Percentiles rank a stretch among this genome's conserved stretches.
These are phyloP conservation scores for Amanita pseudoporphyria DNA, from an alignment of 768 basidiomycete species.

Conservation along the genomic window DNA sequence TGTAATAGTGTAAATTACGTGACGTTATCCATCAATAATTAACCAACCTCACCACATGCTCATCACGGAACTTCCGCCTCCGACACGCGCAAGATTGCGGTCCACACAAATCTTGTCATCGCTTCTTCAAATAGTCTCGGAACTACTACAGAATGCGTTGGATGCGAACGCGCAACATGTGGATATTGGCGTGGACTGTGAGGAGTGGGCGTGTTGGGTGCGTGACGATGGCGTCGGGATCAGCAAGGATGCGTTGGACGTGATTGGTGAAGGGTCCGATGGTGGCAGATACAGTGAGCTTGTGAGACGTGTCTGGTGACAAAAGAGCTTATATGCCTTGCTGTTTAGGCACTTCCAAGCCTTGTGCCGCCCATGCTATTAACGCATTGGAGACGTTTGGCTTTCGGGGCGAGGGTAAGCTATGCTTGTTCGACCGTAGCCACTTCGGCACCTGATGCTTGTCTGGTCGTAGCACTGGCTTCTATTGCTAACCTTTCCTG, in stretches of 20 bases:
- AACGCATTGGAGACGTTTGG: conserved; percentile 64
- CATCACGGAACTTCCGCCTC: conserved; percentile 41
- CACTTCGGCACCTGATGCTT: neutral
- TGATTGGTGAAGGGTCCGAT: conserved; percentile 42
- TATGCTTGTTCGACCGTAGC: neutral
- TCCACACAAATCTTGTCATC: conserved; percentile 82
- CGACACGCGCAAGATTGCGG: conserved; percentile 65
- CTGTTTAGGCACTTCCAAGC: conserved; percentile 62
- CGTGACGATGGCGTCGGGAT: conserved; percentile 82
- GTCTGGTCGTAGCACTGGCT: conserved; percentile 51
- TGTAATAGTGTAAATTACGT: conserved; percentile 33
- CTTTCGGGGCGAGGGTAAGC: conserved; percentile 85
- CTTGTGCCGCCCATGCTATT: conserved; percentile 40
- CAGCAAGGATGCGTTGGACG: conserved; percentile 42
- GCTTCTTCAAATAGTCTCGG: conserved; percentile 67
- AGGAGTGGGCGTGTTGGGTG: conserved; percentile 79
- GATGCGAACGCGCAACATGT: conserved; percentile 69
- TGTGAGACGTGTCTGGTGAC: neutral
- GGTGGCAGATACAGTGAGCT: conserved; percentile 63
- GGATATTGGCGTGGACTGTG: conserved; percentile 63
- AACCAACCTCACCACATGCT: conserved; percentile 7
- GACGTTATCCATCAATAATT: neutral
- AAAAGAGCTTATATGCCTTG: neutral
- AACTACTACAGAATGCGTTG: conserved; percentile 84
- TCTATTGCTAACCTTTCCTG: conserved; percentile 74